Percentiles rank a stretch among this genome's conserved stretches.
Evolutionary conservation across 768 basidiomycete species (phyloP).

Genomic region (Sporobolomyces roseus): DNA sequence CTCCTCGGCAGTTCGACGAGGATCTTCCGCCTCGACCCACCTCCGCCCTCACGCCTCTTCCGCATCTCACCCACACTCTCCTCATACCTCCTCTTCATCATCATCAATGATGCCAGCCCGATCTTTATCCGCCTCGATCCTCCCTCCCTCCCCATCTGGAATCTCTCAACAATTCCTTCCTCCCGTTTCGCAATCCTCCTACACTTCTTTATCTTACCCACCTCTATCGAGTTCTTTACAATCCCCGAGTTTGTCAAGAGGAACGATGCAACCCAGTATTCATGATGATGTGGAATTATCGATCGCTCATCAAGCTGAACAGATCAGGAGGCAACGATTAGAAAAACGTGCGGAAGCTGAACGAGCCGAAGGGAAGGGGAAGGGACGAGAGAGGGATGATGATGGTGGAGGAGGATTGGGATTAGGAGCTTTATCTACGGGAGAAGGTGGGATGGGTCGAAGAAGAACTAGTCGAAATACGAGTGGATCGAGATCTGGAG

Average conservation of each 20-base stretch:
- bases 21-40: slow-evolving; percentile 8
- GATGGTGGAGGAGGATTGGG: neutral
- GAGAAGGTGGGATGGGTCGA: too few relatives aligned
- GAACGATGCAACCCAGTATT: slow-evolving; percentile 46
- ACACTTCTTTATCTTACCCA: neutral
- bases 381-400: neutral
- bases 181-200: neutral
- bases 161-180: neutral
- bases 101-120: neutral
- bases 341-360: slow-evolving; percentile 59
- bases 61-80: neutral
- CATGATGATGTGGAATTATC: slow-evolving; percentile 63
- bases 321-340: slow-evolving; percentile 71
- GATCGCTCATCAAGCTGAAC: slow-evolving; percentile 73
- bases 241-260: neutral
- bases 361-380: neutral
- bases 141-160: neutral
- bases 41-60: neutral
- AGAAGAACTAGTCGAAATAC: too few relatives aligned
- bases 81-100: neutral
- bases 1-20: neutral
- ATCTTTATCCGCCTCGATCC: slow-evolving; percentile 2
- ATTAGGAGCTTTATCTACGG: neutral
- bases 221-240: neutral
- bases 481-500: too few relatives aligned